Percentiles rank a stretch among this genome's conserved stretches.
phyloP scores from a whole-genome alignment of 768 basidiomycete species.

The Imleria badia region DNA sequence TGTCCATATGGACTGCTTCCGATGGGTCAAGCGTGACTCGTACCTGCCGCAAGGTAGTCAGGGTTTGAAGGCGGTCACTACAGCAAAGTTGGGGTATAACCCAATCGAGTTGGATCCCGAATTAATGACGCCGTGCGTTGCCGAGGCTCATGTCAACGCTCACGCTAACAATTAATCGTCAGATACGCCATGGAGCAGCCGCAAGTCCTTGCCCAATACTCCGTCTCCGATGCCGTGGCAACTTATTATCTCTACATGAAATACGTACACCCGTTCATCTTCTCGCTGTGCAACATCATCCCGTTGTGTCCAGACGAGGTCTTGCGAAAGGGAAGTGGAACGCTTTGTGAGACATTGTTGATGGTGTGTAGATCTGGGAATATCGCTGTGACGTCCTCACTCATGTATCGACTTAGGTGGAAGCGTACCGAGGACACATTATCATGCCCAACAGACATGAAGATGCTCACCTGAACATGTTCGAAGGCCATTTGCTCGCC shows the following conservation, averaged over 20 bases:
- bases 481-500: slow-evolving; percentile 93
- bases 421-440: slow-evolving; percentile 87
- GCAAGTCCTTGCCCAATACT: slow-evolving; percentile 92
- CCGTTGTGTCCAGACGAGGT: slow-evolving; percentile 97
- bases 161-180: not conserved
- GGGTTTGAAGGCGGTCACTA: slow-evolving; percentile 97
- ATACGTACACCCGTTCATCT: slow-evolving; percentile 99
- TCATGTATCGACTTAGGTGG: slow-evolving; percentile 61
- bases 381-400: not conserved
- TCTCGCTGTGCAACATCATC: slow-evolving; percentile 98
- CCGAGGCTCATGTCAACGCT: not conserved
- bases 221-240: slow-evolving; percentile 99
- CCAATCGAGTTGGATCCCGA: slow-evolving; percentile 98
- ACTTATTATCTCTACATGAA: slow-evolving; percentile 99
- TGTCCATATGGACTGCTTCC: slow-evolving; percentile 98
- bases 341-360: slow-evolving; percentile 93
- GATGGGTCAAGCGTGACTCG: slow-evolving; percentile 99
- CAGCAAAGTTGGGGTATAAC: slow-evolving; percentile 92
- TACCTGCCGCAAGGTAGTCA: slow-evolving; percentile 98
- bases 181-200: slow-evolving; percentile 98
- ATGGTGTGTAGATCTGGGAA: slow-evolving; percentile 65
- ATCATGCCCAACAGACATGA: slow-evolving; percentile 99
- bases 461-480: slow-evolving; percentile 88
- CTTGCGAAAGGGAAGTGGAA: slow-evolving; percentile 92
- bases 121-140: slow-evolving; percentile 93